Evolutionary conservation across 805 yeast species (phyloP), one percentile per base, ranked within the genome.

Genomic region (Saturnispora bothae): DNA sequence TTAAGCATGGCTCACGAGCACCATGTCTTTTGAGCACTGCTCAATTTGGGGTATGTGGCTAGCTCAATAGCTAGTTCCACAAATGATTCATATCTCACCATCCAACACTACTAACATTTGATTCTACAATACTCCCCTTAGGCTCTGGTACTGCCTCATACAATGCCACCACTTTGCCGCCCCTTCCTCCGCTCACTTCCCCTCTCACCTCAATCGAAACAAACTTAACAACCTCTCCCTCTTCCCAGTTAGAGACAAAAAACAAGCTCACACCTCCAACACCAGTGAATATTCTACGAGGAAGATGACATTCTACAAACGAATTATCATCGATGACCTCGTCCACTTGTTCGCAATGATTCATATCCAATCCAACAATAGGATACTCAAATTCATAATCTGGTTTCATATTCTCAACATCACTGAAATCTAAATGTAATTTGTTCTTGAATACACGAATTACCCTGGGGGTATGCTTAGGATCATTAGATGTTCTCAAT

Each of bases 91-190:
- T n/a, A n/a, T n/a, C n/a, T n/a, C n/a, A n/a, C n/a, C n/a, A n/a
- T n/a, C n/a, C n/a, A n/a, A n/a, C n/a, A n/a, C n/a, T n/a, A n/a
- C n/a, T n/a, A n/a, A n/a, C n/a, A n/a, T n/a, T n/a, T n/a, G n/a
- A n/a, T n/a, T n/a, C n/a, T n/a, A n/a, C n/a, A n/a, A n/a, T n/a
- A n/a, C n/a, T n/a, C 10, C 25, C 25, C 1, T 79, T 74, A 0
- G 96, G 96, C 54, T 88, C 88, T 3, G 96, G 92, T 0, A 95
- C 94, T 39, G 86, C 73, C 59, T 89, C 97, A 56, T 88, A 89
- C 16, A 83, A 52, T 0, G 95, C 68, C 13, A 81, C 67, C 14
- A 84, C 73, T 0, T 95, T 95, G 30, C 81, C 83, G 44, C 69
- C 69, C 23, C 63, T 55, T 35, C 81, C 54, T 27, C 68, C 72